phyloP scores from a whole-genome alignment of 345 rosid species.

The Syzygium aromaticum region DNA sequence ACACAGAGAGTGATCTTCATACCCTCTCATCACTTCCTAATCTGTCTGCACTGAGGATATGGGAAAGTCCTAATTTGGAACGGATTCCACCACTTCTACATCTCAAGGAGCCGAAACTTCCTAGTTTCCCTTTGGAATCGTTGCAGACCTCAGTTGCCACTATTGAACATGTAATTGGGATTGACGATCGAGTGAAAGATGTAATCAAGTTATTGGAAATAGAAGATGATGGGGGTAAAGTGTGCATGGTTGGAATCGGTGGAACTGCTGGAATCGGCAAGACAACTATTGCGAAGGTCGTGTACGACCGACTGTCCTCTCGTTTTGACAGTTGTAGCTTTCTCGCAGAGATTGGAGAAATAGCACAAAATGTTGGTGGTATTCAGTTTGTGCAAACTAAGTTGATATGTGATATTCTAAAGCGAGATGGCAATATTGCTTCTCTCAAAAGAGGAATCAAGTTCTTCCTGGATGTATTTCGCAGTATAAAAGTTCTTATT shows the following conservation, averaged over 20 bases:
- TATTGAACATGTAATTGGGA: background rate
- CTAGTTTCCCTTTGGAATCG: no score
- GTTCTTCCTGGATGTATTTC: background rate
- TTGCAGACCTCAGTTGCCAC: background rate
- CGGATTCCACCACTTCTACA: background rate
- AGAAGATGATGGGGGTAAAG: rapidly evolving
- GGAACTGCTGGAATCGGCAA: background rate
- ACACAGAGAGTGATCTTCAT: background rate
- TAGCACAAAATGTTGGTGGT: rapidly evolving
- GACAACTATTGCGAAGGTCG: background rate
- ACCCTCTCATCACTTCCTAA: background rate
- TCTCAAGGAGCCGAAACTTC: background rate
- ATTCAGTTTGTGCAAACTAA: background rate
- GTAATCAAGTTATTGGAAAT: background rate
- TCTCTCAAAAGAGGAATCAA: background rate
- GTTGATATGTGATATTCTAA: background rate
- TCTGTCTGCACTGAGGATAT: background rate
- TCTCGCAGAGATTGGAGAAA: background rate
- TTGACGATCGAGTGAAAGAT: background rate
- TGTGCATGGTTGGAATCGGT: background rate
- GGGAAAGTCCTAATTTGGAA: background rate
- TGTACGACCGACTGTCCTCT: background rate
- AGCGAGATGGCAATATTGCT: background rate
- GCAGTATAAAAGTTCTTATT: background rate
- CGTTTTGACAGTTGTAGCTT: background rate